Evolutionary conservation across 2,329 filamentous ascomycete species (phyloP).

Genomic region (Taxawa tesnikishii): DNA sequence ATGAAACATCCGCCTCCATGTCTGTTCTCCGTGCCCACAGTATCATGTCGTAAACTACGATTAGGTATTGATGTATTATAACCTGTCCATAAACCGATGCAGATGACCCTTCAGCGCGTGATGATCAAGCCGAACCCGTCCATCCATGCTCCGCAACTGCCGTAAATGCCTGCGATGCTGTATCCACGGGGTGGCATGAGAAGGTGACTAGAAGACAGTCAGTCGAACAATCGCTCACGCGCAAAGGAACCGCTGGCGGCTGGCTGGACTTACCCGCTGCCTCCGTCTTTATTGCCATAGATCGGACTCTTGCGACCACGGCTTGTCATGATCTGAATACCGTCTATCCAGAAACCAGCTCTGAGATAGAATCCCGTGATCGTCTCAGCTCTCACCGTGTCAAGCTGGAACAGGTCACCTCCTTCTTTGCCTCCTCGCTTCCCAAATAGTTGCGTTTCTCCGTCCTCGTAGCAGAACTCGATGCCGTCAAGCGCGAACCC

Average conservation of each 20-base stretch:
- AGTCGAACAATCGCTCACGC: not conserved
- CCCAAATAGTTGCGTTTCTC: constrained; percentile 74
- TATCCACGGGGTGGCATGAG: constrained; percentile 84
- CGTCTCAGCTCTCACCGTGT: constrained; percentile 74
- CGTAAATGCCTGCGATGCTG: constrained; percentile 75
- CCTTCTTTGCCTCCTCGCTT: constrained; percentile 59
- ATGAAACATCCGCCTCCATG: too few relatives aligned
- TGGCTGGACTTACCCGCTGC: constrained; percentile 57
- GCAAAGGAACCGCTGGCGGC: constrained; percentile 1
- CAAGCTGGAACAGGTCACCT: constrained; percentile 66
- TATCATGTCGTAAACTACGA: too few relatives aligned
- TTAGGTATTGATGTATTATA: too few relatives aligned
- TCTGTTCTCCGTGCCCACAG: too few relatives aligned
- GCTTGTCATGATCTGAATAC: constrained; percentile 79
- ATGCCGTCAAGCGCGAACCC: constrained; percentile 69
- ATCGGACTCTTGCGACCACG: constrained; percentile 73
- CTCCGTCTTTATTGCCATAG: constrained; percentile 70
- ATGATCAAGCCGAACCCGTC: constrained; percentile 80
- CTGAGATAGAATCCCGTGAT: constrained; percentile 77
- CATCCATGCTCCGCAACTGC: constrained; percentile 68
- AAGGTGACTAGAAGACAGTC: constrained; percentile 55
- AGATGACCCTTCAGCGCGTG: constrained; percentile 54
- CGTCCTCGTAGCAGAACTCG: constrained; percentile 88
- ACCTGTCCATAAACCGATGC: too few relatives aligned
- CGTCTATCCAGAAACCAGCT: constrained; percentile 74